Conservation (phyloP, 139 green algal genomes). For the Coelastrella sp. region DNA sequence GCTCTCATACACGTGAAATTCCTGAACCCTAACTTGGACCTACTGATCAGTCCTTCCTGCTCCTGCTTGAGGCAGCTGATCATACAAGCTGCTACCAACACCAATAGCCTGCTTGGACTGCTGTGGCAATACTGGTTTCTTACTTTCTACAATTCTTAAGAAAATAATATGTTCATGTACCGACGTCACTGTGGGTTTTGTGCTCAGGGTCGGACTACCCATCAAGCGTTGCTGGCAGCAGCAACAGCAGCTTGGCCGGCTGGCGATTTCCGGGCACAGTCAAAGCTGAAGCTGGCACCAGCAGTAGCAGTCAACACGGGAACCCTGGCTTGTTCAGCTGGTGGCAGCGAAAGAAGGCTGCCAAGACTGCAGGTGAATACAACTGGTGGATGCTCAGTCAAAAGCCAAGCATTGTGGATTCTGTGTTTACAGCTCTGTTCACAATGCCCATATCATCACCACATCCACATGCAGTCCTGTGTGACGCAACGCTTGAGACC, state of each 20-base stretch:
- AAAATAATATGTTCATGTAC: too few relatives aligned
- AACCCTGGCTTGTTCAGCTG: conserved; percentile 26
- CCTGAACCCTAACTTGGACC: too few relatives aligned
- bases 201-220: too few relatives aligned
- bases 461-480: too few relatives aligned
- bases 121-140: too few relatives aligned
- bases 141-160: too few relatives aligned
- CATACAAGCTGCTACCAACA: background rate
- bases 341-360: conserved; percentile 27
- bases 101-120: background rate
- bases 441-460: too few relatives aligned
- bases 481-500: too few relatives aligned
- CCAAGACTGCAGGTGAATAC: background rate
- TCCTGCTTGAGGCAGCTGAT: background rate
- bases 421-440: background rate
- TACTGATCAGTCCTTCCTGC: background rate
- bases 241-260: background rate
- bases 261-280: conserved; percentile 11
- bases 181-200: too few relatives aligned
- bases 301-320: background rate
- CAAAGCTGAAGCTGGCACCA: background rate
- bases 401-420: background rate
- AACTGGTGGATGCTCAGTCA: background rate
- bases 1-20: too few relatives aligned
- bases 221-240: background rate